These are phyloP conservation scores for Xylaria sp. DNA, from an alignment of 2,329 filamentous ascomycete genomes.

Conservation along the genomic window DNA sequence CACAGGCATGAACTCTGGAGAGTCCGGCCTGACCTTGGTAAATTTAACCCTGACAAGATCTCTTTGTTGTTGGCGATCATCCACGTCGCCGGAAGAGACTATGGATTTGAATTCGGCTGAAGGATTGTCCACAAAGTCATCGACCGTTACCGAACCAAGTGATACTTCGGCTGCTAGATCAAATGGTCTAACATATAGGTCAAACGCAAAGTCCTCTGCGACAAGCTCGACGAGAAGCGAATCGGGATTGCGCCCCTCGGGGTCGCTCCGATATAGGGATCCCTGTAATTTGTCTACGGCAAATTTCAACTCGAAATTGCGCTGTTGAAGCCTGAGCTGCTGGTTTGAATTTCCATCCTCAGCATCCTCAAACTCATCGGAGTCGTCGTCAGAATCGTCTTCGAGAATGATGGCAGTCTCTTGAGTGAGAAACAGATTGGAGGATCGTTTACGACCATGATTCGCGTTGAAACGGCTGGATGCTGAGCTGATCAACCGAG, in stretches of 20 bases:
- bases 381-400: slow-evolving; percentile 70
- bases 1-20: slow-evolving; percentile 88
- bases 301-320: slow-evolving; percentile 96
- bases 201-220: slow-evolving; percentile 84
- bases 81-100: slow-evolving; percentile 78
- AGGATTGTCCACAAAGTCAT: slow-evolving; percentile 92
- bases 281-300: slow-evolving; percentile 93
- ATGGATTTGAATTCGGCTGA: slow-evolving; percentile 95
- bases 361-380: slow-evolving; percentile 71
- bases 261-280: slow-evolving; percentile 86
- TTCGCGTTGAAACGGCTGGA: slow-evolving; percentile 54
- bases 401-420: slow-evolving; percentile 81
- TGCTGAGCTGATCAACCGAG: slow-evolving; percentile 52
- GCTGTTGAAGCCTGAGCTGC: slow-evolving; percentile 78
- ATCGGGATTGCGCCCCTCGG: slow-evolving; percentile 76
- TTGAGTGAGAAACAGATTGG: slow-evolving; percentile 73
- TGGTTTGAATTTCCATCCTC: slow-evolving; percentile 60
- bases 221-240: slow-evolving; percentile 87
- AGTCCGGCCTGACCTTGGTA: slow-evolving; percentile 84
- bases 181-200: slow-evolving; percentile 85
- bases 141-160: slow-evolving; percentile 83
- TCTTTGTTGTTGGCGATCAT: slow-evolving; percentile 76
- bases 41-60: slow-evolving; percentile 91
- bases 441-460: slow-evolving; percentile 64
- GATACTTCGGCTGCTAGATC: slow-evolving; percentile 94